A percentile compares a stretch with the other conserved stretches of the same genome.
Evolutionary conservation across 345 rosid species (phyloP).

Genomic region (Eucalyptus decipiens): DNA sequence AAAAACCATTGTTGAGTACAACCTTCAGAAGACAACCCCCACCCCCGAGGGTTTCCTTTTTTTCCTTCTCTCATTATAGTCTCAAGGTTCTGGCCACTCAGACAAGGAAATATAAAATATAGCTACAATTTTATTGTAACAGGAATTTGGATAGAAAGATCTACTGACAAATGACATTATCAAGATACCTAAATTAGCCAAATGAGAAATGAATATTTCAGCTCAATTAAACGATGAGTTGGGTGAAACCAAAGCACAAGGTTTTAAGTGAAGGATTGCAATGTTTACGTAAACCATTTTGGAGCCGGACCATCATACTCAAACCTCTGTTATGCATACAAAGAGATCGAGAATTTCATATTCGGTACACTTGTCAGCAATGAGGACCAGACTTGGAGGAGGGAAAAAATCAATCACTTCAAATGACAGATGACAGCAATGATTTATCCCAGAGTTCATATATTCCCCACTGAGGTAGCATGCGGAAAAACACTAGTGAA

Average conservation of each 20-base stretch:
- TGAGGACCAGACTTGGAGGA: background rate
- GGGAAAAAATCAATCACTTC: background rate
- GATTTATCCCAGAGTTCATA: background rate
- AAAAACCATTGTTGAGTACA: background rate
- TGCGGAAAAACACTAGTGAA: background rate
- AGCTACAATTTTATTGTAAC: background rate
- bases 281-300: background rate
- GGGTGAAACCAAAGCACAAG: background rate
- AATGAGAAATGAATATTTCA: background rate
- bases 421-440: background rate
- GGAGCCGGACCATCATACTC: background rate
- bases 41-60: background rate
- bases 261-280: background rate
- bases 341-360: background rate
- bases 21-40: background rate
- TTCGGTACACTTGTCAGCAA: background rate
- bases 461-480: background rate
- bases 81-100: background rate
- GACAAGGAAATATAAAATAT: background rate
- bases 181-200: background rate
- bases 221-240: background rate
- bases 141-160: no score
- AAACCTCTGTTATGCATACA: background rate
- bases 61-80: background rate
- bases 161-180: no score